phyloP scores from a whole-genome alignment of 2,329 filamentous ascomycete genomes.

The Colletotrichum sp. region DNA sequence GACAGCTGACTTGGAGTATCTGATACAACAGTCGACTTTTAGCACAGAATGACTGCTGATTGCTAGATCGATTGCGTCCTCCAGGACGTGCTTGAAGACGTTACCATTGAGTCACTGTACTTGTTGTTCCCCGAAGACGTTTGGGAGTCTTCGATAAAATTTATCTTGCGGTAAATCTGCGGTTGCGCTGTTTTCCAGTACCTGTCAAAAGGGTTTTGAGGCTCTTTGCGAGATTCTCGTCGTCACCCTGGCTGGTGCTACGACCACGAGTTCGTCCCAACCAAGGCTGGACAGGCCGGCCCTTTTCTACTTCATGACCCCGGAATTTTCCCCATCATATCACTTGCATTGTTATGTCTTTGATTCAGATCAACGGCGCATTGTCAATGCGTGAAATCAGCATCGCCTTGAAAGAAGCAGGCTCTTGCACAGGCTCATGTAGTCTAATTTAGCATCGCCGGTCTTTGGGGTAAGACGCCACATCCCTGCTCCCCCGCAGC shows the following conservation, averaged over 20 bases:
- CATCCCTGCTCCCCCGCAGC: not conserved
- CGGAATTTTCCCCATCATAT: not conserved
- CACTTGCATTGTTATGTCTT: not conserved
- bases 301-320: not conserved
- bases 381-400: not conserved
- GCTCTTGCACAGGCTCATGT: not conserved
- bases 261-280: not conserved
- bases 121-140: not conserved
- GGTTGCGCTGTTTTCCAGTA: accelerated
- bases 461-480: not conserved
- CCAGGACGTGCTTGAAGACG: accelerated
- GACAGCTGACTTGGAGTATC: not conserved
- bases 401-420: not conserved
- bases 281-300: not conserved
- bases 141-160: no score
- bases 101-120: not conserved
- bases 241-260: not conserved
- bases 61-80: not conserved
- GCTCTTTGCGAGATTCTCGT: not conserved
- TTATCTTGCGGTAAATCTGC: no score
- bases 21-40: not conserved
- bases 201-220: not conserved
- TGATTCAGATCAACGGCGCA: not conserved
- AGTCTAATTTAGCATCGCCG: not conserved
- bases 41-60: not conserved